Conservation (phyloP, 2,329 filamentous ascomycete genomes). For the Fusarium sp. region DNA sequence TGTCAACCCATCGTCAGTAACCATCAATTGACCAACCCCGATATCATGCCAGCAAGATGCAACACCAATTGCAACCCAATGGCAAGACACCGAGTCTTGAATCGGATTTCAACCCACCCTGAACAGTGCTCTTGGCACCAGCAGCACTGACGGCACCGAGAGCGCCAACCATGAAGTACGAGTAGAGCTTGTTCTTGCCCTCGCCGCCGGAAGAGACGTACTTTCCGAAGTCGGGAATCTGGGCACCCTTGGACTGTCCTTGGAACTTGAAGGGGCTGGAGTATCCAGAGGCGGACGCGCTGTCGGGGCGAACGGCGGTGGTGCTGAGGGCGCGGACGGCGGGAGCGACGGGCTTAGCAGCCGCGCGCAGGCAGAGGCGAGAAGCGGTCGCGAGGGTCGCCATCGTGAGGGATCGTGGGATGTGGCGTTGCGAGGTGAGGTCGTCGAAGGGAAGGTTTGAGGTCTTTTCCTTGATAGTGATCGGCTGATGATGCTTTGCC, state of each 20-base stretch:
- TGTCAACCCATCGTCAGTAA: conserved; percentile 57
- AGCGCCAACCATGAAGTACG: conserved; percentile 98
- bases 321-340: conserved; percentile 67
- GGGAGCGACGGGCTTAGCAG: conserved; percentile 55
- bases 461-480: conserved; percentile 59
- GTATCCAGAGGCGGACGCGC: conserved; percentile 63
- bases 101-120: conserved; percentile 75
- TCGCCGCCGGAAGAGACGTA: conserved; percentile 79
- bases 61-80: conserved; percentile 47
- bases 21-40: conserved; percentile 40
- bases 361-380: conserved; percentile 73
- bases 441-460: conserved; percentile 53
- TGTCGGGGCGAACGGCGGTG: conserved; percentile 60
- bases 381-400: conserved; percentile 75
- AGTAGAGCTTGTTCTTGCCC: conserved; percentile 85
- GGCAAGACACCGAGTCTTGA: conserved; percentile 34
- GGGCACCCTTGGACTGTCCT: conserved; percentile 67
- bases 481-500: conserved; percentile 55
- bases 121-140: conserved; percentile 96
- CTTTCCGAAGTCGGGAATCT: conserved; percentile 89
- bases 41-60: conserved; percentile 12
- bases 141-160: conserved; percentile 92
- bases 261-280: conserved; percentile 75
- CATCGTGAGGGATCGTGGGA: conserved; percentile 59
- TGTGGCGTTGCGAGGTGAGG: conserved; percentile 45